A percentile compares a stretch with the other conserved stretches of the same genome.
phyloP scores from a whole-genome alignment of 495 filamentous ascomycete species.

The Pseudomonodictys pantanalensis region DNA sequence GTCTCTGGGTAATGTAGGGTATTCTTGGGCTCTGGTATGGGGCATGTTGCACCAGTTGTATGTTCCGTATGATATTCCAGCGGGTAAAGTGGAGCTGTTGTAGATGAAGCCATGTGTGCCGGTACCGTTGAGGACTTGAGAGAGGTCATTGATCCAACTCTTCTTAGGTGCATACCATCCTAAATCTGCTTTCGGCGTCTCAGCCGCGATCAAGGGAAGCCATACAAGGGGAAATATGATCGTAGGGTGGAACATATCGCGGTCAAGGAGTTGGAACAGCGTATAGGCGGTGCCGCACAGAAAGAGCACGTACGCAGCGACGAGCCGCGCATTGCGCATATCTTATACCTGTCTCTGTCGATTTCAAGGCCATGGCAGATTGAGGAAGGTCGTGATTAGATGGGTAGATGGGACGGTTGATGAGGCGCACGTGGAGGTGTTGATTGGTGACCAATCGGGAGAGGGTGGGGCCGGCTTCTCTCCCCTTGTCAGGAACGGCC shows the following conservation, averaged over 20 bases:
- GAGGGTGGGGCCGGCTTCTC: neutral
- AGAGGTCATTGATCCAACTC: conserved; percentile 57
- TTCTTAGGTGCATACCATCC: conserved; percentile 58
- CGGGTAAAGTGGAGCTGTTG: conserved; percentile 53
- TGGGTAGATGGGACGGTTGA: neutral
- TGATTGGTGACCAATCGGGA: neutral
- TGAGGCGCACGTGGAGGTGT: neutral
- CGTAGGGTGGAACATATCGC: conserved; percentile 9
- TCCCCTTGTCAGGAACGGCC: neutral
- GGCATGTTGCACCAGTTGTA: conserved; percentile 81
- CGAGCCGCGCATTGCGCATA: conserved; percentile 14
- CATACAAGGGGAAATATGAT: conserved; percentile 12
- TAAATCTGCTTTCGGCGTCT: conserved; percentile 40
- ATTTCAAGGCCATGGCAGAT: conserved; percentile 11
- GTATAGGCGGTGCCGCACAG: neutral
- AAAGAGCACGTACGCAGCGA: neutral
- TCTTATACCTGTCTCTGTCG: neutral
- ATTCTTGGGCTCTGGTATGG: conserved; percentile 60
- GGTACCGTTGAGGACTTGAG: conserved; percentile 47
- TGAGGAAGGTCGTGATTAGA: neutral
- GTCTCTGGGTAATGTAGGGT: conserved; percentile 46
- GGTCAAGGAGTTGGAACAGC: conserved; percentile 8
- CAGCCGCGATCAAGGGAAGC: conserved; percentile 1
- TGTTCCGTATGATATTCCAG: conserved; percentile 47
- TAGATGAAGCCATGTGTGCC: conserved; percentile 65